phyloP scores from a whole-genome alignment of 495 filamentous ascomycete genomes.

The Jackrogersella multiformis region DNA sequence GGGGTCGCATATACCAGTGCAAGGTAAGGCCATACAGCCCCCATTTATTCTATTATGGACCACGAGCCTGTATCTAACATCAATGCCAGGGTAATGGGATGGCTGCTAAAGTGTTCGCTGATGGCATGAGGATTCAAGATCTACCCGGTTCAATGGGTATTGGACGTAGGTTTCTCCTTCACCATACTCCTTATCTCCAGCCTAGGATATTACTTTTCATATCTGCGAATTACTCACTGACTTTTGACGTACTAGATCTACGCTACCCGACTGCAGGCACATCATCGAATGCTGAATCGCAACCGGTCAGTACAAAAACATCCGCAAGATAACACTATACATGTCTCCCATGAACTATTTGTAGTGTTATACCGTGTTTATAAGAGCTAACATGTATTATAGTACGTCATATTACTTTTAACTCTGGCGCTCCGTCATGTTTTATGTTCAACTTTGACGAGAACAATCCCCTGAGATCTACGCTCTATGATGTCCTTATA shows the following conservation, averaged over 20 bases:
- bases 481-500: neutral
- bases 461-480: neutral
- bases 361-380: neutral
- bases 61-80: neutral
- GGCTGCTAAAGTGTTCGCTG: slow-evolving; percentile 80
- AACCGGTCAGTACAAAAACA: slow-evolving; percentile 56
- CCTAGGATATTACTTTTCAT: neutral
- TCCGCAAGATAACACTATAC: neutral
- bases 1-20: slow-evolving; percentile 83
- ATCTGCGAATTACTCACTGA: neutral
- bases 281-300: slow-evolving; percentile 75
- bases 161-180: slow-evolving; percentile 53
- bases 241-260: slow-evolving; percentile 55
- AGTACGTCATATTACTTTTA: slow-evolving; percentile 14
- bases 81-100: slow-evolving; percentile 71
- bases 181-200: neutral
- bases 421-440: neutral
- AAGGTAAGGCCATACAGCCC: slow-evolving; percentile 55
- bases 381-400: slow-evolving; percentile 9
- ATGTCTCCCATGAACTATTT: neutral
- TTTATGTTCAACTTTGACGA: neutral
- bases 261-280: slow-evolving; percentile 86
- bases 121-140: slow-evolving; percentile 74
- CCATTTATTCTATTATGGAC: neutral
- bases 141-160: slow-evolving; percentile 87